These are phyloP conservation scores for Aphanomyces cochlioides DNA, from an alignment of 352 stramenopile genomes.

Conservation along the genomic window DNA sequence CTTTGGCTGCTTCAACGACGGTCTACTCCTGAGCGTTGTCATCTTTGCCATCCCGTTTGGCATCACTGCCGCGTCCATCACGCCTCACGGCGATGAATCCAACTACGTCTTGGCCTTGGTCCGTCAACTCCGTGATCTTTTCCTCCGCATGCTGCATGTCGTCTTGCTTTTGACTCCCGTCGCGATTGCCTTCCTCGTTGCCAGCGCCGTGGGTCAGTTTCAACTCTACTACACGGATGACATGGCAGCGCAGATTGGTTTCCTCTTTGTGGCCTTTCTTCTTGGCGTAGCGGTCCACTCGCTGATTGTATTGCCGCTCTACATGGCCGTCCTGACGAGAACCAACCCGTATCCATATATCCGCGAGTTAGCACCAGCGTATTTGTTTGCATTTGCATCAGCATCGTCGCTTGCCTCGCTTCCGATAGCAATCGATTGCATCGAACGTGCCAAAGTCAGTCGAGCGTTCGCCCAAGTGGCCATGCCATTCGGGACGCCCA, in stretches of 20 bases:
- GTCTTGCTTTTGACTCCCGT: constrained; percentile 44
- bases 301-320: constrained; percentile 49
- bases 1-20: constrained; percentile 41
- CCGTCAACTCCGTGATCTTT: constrained; percentile 38
- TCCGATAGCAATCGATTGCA: constrained; percentile 33
- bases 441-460: constrained; percentile 31
- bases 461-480: constrained; percentile 58
- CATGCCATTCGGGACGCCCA: constrained; percentile 57
- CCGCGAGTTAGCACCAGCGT: constrained; percentile 58
- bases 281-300: not conserved
- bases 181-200: constrained; percentile 32
- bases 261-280: constrained; percentile 26
- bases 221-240: not conserved
- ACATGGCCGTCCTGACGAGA: constrained; percentile 52
- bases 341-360: constrained; percentile 68
- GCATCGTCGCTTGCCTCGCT: constrained; percentile 78
- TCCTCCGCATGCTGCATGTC: constrained; percentile 43
- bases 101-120: constrained; percentile 33
- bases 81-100: not conserved
- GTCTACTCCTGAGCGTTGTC: constrained; percentile 60
- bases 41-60: constrained; percentile 67
- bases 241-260: not conserved
- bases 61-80: not conserved
- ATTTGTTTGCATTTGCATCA: constrained; percentile 74
- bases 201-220: not conserved